Evolutionary conservation across 805 yeast genomes (phyloP).

Genomic region (Metschnikowia peoriensis): DNA sequence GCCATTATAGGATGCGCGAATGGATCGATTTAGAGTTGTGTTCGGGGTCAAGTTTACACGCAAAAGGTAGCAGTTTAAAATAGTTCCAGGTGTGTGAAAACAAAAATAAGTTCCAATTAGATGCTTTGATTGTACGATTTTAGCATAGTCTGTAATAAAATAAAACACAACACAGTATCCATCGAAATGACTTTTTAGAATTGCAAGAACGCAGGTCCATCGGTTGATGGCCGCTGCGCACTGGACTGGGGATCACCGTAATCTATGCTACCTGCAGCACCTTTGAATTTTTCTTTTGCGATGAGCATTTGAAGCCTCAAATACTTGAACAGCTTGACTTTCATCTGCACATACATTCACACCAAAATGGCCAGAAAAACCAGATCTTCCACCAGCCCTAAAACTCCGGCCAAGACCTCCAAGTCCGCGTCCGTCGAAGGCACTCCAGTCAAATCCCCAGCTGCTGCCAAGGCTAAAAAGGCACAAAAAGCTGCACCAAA

Average conservation of each 20-base stretch:
- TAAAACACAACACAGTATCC: too few species aligned
- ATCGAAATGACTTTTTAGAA: too few species aligned
- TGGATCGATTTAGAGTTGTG: too few species aligned
- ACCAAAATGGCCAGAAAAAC: conserved; percentile 18
- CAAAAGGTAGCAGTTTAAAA: too few species aligned
- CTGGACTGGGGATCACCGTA: background rate
- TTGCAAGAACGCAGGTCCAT: too few species aligned
- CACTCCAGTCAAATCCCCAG: conserved; percentile 12
- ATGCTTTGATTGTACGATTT: too few species aligned
- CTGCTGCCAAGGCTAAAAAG: conserved; percentile 20
- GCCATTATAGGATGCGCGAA: conserved; percentile 3
- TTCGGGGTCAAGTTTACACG: too few species aligned
- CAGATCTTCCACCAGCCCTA: conserved; percentile 21
- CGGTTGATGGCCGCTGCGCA: background rate
- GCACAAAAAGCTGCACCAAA: conserved; percentile 7
- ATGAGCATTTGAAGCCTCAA: conserved; percentile 12
- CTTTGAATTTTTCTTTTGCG: conserved; percentile 16
- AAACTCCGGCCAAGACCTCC: conserved; percentile 12
- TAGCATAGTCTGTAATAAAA: too few species aligned
- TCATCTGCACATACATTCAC: background rate
- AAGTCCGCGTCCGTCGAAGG: conserved; percentile 5
- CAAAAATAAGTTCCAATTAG: too few species aligned
- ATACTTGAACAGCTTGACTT: background rate
- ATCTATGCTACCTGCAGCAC: conserved; percentile 10
- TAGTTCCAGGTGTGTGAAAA: too few species aligned